phyloP scores from a whole-genome alignment of 805 yeast genomes.

The Candida xyloterini region DNA sequence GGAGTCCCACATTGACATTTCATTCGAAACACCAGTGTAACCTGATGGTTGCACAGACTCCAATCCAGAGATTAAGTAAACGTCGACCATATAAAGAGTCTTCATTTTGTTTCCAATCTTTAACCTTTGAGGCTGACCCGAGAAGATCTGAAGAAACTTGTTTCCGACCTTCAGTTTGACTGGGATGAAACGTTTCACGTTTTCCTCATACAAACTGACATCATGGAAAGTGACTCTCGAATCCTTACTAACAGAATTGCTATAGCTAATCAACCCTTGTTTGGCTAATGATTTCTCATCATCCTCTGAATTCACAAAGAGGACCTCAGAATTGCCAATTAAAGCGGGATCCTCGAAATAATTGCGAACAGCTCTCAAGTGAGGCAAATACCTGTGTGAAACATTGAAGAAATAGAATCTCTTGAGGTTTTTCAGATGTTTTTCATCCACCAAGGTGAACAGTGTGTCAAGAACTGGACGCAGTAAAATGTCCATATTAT shows the following conservation, averaged over 20 bases:
- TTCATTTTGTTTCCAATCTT: slow-evolving; percentile 37
- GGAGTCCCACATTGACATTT: slow-evolving; percentile 43
- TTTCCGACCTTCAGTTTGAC: slow-evolving; percentile 69
- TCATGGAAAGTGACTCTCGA: slow-evolving; percentile 51
- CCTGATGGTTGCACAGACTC: slow-evolving; percentile 39
- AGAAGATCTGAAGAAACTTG: slow-evolving; percentile 56
- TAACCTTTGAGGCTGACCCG: slow-evolving; percentile 41
- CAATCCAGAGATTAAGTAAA: slow-evolving; percentile 40
- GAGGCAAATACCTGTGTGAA: slow-evolving; percentile 32
- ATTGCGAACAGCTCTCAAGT: slow-evolving; percentile 9
- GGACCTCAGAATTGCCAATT: slow-evolving; percentile 16
- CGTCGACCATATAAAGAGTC: slow-evolving; percentile 40
- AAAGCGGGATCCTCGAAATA: slow-evolving; percentile 8
- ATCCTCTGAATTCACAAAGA: slow-evolving; percentile 46
- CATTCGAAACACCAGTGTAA: slow-evolving; percentile 46
- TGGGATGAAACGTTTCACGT: slow-evolving; percentile 50
- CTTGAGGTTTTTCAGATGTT: slow-evolving; percentile 49
- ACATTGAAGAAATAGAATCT: slow-evolving; percentile 51
- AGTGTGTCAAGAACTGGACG: slow-evolving; percentile 15
- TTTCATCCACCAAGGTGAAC: slow-evolving; percentile 43
- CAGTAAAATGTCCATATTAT: slow-evolving; percentile 21
- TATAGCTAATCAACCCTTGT: slow-evolving; percentile 42
- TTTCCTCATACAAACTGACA: slow-evolving; percentile 48
- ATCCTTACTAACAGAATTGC: slow-evolving; percentile 44
- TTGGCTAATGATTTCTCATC: slow-evolving; percentile 42